phyloP scores from a whole-genome alignment of 106 monocot species.

The Dendrobium chrysotoxum region DNA sequence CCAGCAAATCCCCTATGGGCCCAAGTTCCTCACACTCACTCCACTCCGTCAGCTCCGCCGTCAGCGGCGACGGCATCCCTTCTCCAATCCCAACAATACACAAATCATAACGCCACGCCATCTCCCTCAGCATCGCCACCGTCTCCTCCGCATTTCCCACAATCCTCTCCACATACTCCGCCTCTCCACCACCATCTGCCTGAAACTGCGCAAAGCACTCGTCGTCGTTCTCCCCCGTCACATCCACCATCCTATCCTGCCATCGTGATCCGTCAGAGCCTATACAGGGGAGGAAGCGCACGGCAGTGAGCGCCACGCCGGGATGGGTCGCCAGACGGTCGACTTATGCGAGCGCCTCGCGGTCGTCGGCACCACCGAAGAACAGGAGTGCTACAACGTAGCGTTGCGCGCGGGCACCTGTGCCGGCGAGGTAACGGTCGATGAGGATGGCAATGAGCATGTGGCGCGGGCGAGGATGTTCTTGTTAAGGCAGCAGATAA shows the following conservation, averaged over 20 bases:
- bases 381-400: neutral
- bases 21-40: constrained; percentile 37
- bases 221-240: constrained; percentile 20
- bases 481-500: constrained; percentile 10
- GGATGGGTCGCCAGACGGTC: constrained; percentile 10
- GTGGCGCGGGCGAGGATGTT: constrained; percentile 15
- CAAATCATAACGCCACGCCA: constrained; percentile 20
- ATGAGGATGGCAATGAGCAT: constrained; percentile 26
- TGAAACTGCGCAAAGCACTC: constrained; percentile 24
- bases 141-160: constrained; percentile 30
- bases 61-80: constrained; percentile 13
- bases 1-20: constrained; percentile 25
- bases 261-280: neutral
- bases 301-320: neutral
- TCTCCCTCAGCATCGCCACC: constrained; percentile 19
- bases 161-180: constrained; percentile 18
- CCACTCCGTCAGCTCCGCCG: constrained; percentile 29
- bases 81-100: constrained; percentile 30
- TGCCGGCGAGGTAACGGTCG: neutral
- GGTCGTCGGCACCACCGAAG: constrained; percentile 33
- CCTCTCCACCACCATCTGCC: neutral
- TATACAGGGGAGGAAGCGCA: constrained; percentile 2
- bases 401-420: too few relatives aligned
- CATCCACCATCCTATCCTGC: neutral
- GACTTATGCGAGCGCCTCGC: constrained; percentile 14